Conservation (phyloP, 441 rosid genomes). For the Corymbia calophylla region DNA sequence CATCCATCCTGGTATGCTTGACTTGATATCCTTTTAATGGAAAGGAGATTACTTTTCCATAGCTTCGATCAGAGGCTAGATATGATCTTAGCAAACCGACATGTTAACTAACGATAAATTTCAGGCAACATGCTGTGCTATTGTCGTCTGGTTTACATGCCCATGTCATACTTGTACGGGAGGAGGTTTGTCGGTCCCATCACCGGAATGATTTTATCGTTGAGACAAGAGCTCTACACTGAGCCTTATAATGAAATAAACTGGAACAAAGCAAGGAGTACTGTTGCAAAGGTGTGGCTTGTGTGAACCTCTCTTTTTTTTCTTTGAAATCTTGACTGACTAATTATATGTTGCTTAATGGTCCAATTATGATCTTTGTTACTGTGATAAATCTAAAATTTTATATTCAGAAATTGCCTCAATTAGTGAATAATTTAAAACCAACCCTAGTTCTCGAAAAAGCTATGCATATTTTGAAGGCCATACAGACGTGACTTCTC, state of each 20-base stretch:
- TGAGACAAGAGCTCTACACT: slow-evolving; percentile 40
- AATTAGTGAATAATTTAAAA: background rate
- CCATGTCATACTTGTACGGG: slow-evolving; percentile 54
- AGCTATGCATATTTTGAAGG: background rate
- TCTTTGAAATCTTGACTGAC: background rate
- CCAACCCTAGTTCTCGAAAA: background rate
- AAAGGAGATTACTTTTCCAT: background rate
- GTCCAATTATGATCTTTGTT: background rate
- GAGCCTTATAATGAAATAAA: slow-evolving; percentile 36
- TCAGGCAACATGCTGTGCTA: slow-evolving; percentile 43
- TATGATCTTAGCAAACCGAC: background rate
- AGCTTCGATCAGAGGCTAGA: background rate
- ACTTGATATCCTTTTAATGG: background rate
- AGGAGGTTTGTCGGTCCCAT: slow-evolving; percentile 41
- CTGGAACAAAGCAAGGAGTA: slow-evolving; percentile 37
- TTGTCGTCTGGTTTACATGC: slow-evolving; percentile 46
- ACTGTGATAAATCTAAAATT: background rate
- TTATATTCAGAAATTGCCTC: background rate
- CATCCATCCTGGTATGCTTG: slow-evolving; percentile 38
- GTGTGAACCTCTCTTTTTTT: background rate
- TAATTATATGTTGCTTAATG: background rate
- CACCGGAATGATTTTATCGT: slow-evolving; percentile 23
- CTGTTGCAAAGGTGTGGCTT: slow-evolving; percentile 27
- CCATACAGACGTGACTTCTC: background rate
- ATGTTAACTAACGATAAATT: background rate